phyloP scores from a whole-genome alignment of 176 grass and related monocot genomes.

The Secale cereale region DNA sequence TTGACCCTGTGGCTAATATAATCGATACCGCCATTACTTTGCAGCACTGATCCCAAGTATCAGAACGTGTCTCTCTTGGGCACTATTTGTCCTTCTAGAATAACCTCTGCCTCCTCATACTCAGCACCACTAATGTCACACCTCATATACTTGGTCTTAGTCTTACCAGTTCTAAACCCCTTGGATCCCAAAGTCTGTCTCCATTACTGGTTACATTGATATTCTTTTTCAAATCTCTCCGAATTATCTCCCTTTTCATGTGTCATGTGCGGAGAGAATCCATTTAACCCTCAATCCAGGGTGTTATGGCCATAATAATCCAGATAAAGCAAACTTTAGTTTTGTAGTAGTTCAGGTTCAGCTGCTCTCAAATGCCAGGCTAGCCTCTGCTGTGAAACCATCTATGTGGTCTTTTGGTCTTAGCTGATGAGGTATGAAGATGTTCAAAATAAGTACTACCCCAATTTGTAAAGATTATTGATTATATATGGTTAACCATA shows the following conservation, averaged over 20 bases:
- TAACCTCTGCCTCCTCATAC: not conserved
- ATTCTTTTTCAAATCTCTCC: not conserved
- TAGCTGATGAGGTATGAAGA: not conserved
- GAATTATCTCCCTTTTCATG: not conserved
- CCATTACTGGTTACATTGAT: not conserved
- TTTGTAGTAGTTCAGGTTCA: not conserved
- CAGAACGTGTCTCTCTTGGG: not conserved
- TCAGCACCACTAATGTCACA: not conserved
- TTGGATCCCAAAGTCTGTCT: not conserved
- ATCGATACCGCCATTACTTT: not conserved
- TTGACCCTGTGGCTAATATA: not conserved
- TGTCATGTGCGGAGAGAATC: not conserved
- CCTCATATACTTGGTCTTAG: not conserved
- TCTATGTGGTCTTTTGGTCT: not conserved
- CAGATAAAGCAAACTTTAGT: not conserved
- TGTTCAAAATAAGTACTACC: not conserved
- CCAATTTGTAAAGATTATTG: not conserved
- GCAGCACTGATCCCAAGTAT: not conserved
- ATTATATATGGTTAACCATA: conserved; percentile 9
- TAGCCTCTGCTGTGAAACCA: not conserved
- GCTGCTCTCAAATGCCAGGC: conserved; percentile 2
- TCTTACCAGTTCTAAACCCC: not conserved
- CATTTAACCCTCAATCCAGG: conserved; percentile 2
- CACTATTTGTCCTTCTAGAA: not conserved
- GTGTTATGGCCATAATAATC: conserved; percentile 6